phyloP scores from a whole-genome alignment of 176 grass and related monocot genomes.

The Paspalum vaginatum region DNA sequence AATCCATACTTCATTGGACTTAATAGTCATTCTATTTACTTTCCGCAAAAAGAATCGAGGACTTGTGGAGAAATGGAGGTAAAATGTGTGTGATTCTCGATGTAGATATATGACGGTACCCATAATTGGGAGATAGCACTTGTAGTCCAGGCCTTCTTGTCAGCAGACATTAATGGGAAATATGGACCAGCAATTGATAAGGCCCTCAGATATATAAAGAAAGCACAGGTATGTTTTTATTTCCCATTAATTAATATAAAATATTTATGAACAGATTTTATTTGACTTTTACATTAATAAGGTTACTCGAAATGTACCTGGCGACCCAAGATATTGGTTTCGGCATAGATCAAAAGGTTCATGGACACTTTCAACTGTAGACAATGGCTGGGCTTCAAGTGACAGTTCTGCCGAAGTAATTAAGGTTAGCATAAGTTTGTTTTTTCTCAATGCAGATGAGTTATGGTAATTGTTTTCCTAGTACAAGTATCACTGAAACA shows the following conservation, averaged over 20 bases:
- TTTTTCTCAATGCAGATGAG: background rate
- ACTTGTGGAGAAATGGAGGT: too few relatives aligned
- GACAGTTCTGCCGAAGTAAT: constrained; percentile 31
- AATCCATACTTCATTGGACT: too few relatives aligned
- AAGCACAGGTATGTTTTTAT: constrained; percentile 28
- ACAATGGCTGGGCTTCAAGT: constrained; percentile 42
- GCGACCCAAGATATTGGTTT: constrained; percentile 28
- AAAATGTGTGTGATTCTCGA: background rate
- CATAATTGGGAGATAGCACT: constrained; percentile 63
- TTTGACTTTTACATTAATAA: background rate
- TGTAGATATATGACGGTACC: constrained; percentile 56
- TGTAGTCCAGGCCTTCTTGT: constrained; percentile 56
- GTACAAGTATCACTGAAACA: too few relatives aligned
- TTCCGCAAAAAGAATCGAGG: too few relatives aligned
- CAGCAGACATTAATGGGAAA: constrained; percentile 43
- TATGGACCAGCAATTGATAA: constrained; percentile 38
- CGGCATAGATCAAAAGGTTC: constrained; percentile 51
- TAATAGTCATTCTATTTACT: too few relatives aligned
- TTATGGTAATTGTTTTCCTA: background rate
- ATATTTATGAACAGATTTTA: too few relatives aligned
- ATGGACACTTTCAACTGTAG: constrained; percentile 48
- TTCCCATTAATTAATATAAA: too few relatives aligned
- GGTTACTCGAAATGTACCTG: constrained; percentile 38
- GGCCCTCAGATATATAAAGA: constrained; percentile 48
- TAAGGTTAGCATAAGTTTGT: constrained; percentile 21